phyloP scores from a whole-genome alignment of 208 protist species.

The Leishmania guyanensis region DNA sequence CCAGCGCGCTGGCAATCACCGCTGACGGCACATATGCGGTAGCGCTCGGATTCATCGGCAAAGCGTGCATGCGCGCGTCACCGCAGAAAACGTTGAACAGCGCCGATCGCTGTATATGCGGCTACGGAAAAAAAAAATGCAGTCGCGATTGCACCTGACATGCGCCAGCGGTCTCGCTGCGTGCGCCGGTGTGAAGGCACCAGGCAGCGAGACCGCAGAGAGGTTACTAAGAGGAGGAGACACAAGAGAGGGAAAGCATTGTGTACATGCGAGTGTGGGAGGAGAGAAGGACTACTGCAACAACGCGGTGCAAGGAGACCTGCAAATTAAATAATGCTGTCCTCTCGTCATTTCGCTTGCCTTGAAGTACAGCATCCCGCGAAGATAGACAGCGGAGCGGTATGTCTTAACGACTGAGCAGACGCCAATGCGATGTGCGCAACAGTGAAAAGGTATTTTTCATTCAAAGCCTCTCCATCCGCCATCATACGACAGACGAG shows the following conservation, averaged over 20 bases:
- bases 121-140: neutral
- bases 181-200: neutral
- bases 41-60: slow-evolving; percentile 41
- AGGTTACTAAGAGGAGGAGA: neutral
- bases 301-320: neutral
- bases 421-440: neutral
- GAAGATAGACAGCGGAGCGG: neutral
- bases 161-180: neutral
- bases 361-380: neutral
- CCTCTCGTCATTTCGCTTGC: neutral
- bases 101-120: neutral
- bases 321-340: neutral
- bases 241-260: neutral
- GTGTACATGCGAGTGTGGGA: neutral
- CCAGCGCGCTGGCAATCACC: slow-evolving; percentile 9
- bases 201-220: neutral
- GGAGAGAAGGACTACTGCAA: neutral
- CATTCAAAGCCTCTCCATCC: neutral
- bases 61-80: neutral
- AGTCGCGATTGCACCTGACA: neutral
- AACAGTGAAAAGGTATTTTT: neutral
- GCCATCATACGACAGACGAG: neutral
- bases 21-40: slow-evolving; percentile 43
- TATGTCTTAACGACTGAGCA: too few relatives aligned
- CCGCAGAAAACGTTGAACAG: neutral